These are phyloP conservation scores for Blastocystis sp. DNA, from an alignment of 352 stramenopile genomes.

Conservation along the genomic window DNA sequence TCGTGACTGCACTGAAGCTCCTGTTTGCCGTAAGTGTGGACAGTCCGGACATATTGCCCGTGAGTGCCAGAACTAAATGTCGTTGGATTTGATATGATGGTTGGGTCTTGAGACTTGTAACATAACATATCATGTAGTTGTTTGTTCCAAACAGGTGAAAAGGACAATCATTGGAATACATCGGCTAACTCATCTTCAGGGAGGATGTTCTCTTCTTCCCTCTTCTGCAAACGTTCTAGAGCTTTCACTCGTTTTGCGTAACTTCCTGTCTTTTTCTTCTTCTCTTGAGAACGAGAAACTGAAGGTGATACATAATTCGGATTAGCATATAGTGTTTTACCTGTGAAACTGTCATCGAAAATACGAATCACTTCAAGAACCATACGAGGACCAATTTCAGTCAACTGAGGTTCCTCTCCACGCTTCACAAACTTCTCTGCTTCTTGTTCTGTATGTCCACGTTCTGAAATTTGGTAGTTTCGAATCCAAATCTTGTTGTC, in stretches of 20 bases:
- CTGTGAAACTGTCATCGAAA: conserved; percentile 94
- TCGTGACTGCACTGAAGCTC: conserved; percentile 4
- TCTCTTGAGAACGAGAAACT: conserved; percentile 75
- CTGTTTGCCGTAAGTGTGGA: conserved; percentile 9
- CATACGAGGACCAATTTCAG: conserved; percentile 97
- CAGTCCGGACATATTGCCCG: conserved; percentile 16
- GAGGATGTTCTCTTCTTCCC: conserved; percentile 70
- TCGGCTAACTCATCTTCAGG: conserved; percentile 74
- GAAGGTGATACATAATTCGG: conserved; percentile 92
- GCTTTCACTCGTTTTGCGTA: conserved; percentile 82
- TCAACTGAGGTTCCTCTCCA: conserved; percentile 87
- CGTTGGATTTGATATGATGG: neutral
- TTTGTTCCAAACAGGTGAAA: neutral
- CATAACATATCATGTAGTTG: neutral
- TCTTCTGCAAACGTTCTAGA: conserved; percentile 74
- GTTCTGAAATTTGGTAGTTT: conserved; percentile 90
- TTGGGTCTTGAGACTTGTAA: neutral
- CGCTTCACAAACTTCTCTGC: conserved; percentile 61
- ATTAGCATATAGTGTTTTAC: conserved; percentile 94
- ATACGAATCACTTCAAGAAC: conserved; percentile 95
- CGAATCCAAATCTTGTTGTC: conserved; percentile 92
- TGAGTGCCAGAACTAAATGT: conserved; percentile 1
- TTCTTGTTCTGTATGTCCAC: conserved; percentile 64
- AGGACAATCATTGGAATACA: conserved; percentile 11
- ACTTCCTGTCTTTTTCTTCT: conserved; percentile 82